Conservation (phyloP, 1,284 basidiomycete species). For the Trichosporon sp. region DNA sequence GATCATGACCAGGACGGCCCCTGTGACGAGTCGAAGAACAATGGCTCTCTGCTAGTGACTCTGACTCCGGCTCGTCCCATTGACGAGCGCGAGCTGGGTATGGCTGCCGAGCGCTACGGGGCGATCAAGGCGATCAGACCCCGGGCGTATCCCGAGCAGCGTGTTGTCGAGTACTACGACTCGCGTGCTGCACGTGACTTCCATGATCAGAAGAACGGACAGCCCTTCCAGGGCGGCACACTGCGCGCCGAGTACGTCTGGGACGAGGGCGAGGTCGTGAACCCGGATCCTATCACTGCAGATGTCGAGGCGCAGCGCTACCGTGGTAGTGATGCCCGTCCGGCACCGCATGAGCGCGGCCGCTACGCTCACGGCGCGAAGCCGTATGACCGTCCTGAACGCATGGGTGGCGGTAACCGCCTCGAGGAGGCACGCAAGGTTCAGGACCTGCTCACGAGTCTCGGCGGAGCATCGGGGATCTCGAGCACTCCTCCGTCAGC, state of each 20-base stretch:
- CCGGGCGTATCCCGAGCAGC: slow-evolving; percentile 72
- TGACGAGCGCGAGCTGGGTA: slow-evolving; percentile 78
- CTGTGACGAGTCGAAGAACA: slow-evolving; percentile 81
- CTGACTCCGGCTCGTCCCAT: slow-evolving; percentile 68
- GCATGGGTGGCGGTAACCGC: slow-evolving; percentile 23
- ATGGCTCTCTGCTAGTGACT: slow-evolving; percentile 81
- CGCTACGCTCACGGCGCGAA: slow-evolving; percentile 8
- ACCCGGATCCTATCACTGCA: slow-evolving; percentile 34
- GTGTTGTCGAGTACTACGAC: slow-evolving; percentile 86
- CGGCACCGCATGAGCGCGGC: slow-evolving; percentile 2
- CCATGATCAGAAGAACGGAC: slow-evolving; percentile 74
- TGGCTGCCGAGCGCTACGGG: slow-evolving; percentile 82
- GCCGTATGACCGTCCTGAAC: slow-evolving; percentile 26
- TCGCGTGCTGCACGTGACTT: slow-evolving; percentile 78
- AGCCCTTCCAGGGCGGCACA: slow-evolving; percentile 77
- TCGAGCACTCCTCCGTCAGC: neutral
- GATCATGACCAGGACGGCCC: slow-evolving; percentile 73
- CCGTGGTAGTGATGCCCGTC: slow-evolving; percentile 3
- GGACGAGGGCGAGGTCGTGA: slow-evolving; percentile 64
- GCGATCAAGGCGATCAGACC: slow-evolving; percentile 79
- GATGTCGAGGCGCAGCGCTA: slow-evolving; percentile 25
- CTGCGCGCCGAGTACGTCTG: slow-evolving; percentile 88
- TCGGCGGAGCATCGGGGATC: slow-evolving; percentile 30
- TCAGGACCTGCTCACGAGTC: slow-evolving; percentile 41
- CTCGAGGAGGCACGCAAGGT: slow-evolving; percentile 49